Evolutionary conservation across 129 eudicot species (phyloP).

Genomic region (Helianthus annuus): DNA sequence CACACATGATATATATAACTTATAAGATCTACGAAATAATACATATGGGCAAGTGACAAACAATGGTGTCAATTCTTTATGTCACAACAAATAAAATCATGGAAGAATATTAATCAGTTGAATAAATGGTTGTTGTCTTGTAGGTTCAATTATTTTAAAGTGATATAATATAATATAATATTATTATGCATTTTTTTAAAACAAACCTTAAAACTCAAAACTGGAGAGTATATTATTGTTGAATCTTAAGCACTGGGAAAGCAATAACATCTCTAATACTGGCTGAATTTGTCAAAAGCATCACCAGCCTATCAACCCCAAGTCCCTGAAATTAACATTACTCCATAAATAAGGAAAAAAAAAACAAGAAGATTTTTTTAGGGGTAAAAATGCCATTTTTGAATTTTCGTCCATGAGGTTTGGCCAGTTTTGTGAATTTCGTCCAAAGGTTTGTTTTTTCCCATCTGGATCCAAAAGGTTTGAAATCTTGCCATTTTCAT

Average conservation of each 20-base stretch:
- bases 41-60: constrained; percentile 19
- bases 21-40: no score
- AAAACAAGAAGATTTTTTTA: no score
- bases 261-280: constrained; percentile 98
- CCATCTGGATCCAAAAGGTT: no score
- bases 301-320: constrained; percentile 28
- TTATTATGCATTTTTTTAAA: neutral
- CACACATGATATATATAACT: no score
- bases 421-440: no score
- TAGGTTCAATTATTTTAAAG: neutral
- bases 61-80: constrained; percentile 6
- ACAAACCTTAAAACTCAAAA: constrained; percentile 9
- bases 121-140: neutral
- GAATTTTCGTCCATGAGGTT: no score
- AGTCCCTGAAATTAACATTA: constrained; percentile 51
- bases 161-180: neutral
- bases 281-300: constrained; percentile 91
- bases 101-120: constrained; percentile 20
- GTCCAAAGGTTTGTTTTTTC: no score
- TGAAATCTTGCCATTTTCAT: no score
- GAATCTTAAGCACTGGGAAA: constrained; percentile 89
- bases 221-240: constrained; percentile 37
- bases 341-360: neutral
- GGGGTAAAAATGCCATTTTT: no score
- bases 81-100: neutral